These are phyloP conservation scores for Hypericum perforatum DNA, from an alignment of 345 rosid species.

Conservation along the genomic window DNA sequence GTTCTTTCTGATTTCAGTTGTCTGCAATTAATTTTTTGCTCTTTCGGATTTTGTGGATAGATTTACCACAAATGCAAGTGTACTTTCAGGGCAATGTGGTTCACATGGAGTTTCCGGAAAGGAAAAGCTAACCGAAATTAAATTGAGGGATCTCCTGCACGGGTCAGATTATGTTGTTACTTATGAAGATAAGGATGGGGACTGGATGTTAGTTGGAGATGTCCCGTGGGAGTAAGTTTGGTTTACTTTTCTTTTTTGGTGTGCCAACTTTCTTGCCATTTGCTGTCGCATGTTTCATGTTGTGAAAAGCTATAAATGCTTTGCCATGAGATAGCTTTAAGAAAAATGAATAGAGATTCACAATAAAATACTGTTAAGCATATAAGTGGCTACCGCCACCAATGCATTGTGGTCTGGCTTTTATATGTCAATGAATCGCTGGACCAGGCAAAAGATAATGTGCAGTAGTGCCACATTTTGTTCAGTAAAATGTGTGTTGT, in stretches of 20 bases:
- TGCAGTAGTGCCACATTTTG: no score
- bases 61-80: neutral
- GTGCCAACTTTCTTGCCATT: neutral
- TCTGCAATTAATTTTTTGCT: neutral
- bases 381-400: no score
- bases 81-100: conserved; percentile 62
- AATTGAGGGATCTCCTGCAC: conserved; percentile 65
- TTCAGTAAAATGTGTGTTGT: no score
- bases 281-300: neutral
- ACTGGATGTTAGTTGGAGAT: conserved; percentile 97
- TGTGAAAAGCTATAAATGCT: neutral
- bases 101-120: conserved; percentile 46
- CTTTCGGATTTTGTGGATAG: conserved; percentile 1
- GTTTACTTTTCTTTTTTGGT: neutral
- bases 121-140: conserved; percentile 62
- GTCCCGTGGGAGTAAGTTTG: conserved; percentile 95
- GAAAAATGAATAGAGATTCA: no score
- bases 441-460: no score
- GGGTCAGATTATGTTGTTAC: conserved; percentile 88
- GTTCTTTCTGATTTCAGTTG: conserved; percentile 11
- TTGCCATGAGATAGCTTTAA: neutral
- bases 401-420: no score
- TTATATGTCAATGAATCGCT: no score
- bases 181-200: conserved; percentile 85
- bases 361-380: no score